These are phyloP conservation scores for Rhizoclosmatium globosum DNA, from an alignment of 192 early-diverging fungal genomes.

Conservation along the genomic window DNA sequence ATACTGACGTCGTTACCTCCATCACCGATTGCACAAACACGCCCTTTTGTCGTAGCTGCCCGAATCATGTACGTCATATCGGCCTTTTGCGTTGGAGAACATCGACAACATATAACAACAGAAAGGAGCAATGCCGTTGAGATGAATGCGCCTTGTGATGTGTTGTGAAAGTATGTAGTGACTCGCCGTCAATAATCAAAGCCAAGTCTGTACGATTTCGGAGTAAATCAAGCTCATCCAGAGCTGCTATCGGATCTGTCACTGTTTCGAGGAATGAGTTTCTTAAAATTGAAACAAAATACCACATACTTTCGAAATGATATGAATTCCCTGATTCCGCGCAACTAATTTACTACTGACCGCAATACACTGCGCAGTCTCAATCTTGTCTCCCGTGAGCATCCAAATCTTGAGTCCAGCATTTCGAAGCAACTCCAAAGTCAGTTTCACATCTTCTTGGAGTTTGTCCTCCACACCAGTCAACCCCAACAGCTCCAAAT, in stretches of 20 bases:
- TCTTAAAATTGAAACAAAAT: neutral
- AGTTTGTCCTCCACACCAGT: constrained; percentile 97
- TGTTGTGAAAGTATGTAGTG: constrained; percentile 81
- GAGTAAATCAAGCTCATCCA: constrained; percentile 79
- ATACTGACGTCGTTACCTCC: constrained; percentile 98
- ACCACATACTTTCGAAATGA: constrained; percentile 67
- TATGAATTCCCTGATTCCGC: constrained; percentile 85
- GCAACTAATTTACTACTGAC: constrained; percentile 90
- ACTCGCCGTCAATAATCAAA: constrained; percentile 93
- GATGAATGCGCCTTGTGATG: constrained; percentile 82
- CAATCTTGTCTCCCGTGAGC: constrained; percentile 98
- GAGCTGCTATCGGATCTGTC: constrained; percentile 54
- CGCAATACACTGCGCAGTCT: constrained; percentile 95
- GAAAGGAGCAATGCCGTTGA: constrained; percentile 77
- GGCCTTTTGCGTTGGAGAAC: constrained; percentile 97
- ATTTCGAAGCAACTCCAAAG: constrained; percentile 87
- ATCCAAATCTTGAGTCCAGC: constrained; percentile 96
- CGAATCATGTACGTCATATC: constrained; percentile 82
- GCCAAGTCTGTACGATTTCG: constrained; percentile 76
- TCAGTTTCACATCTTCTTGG: constrained; percentile 91
- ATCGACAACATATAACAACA: constrained; percentile 92
- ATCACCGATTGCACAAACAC: constrained; percentile 91
- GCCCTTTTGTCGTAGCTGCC: constrained; percentile 62
- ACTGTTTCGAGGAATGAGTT: constrained; percentile 10
- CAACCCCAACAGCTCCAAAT: constrained; percentile 89